Percentiles rank a stretch among this genome's conserved stretches.
Conservation (phyloP, 305 asterid genomes). For the Andrographis paniculata region DNA sequence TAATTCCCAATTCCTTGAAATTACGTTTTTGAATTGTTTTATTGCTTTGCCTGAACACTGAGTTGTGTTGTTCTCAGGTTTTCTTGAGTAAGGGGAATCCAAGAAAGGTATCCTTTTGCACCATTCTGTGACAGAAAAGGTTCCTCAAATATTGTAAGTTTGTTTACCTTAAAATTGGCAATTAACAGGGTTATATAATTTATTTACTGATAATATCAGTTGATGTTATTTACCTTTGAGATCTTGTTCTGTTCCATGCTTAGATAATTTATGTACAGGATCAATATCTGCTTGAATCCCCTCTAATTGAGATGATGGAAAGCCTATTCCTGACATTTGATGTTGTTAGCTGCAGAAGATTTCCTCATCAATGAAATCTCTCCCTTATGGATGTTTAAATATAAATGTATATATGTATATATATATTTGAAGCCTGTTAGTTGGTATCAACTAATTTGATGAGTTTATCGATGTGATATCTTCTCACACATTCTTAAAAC, state of each 20-base stretch:
- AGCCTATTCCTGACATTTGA: conserved; percentile 11
- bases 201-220: conserved; percentile 9
- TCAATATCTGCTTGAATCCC: conserved; percentile 17
- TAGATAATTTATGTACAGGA: conserved; percentile 16
- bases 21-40: not conserved
- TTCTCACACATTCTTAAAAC: conserved; percentile 2
- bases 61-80: conserved; percentile 12
- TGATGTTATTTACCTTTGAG: conserved; percentile 5
- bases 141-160: conserved; percentile 20
- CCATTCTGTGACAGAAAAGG: conserved; percentile 11
- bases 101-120: not conserved
- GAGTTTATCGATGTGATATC: conserved; percentile 4
- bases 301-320: conserved; percentile 16
- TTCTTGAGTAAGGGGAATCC: conserved; percentile 2
- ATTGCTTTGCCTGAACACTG: not conserved
- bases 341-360: conserved; percentile 13
- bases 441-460: conserved; percentile 7
- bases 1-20: too few species aligned
- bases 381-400: conserved; percentile 3
- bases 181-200: too few species aligned
- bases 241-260: conserved; percentile 15
- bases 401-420: not conserved
- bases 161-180: conserved; percentile 5
- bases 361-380: conserved; percentile 14
- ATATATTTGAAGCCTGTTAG: conserved; percentile 6